These are phyloP conservation scores for Ceratocystis huliohia DNA, from an alignment of 2,329 filamentous ascomycete genomes.

Conservation along the genomic window DNA sequence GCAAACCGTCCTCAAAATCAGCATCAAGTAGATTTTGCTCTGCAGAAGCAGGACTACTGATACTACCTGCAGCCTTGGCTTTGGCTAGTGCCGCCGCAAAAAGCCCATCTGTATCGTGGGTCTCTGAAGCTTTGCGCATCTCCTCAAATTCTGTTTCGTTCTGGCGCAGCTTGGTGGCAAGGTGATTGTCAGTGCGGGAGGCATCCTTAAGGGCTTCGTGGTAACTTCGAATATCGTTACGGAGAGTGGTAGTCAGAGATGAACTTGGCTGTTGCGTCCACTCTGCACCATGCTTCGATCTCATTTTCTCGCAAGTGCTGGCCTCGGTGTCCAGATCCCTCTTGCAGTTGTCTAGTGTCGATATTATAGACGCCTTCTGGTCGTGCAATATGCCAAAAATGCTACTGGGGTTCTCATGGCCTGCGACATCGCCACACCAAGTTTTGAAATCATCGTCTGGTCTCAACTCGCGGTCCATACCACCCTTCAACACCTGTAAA, in stretches of 20 bases:
- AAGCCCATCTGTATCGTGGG: slow-evolving; percentile 72
- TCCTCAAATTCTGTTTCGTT: slow-evolving; percentile 85
- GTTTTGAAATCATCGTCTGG: slow-evolving; percentile 84
- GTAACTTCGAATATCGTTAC: slow-evolving; percentile 78
- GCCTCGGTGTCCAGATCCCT: slow-evolving; percentile 95
- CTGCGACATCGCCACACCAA: slow-evolving; percentile 88
- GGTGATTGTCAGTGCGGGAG: slow-evolving; percentile 67
- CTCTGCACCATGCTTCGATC: slow-evolving; percentile 86
- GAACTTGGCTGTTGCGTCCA: slow-evolving; percentile 97
- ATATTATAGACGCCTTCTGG: slow-evolving; percentile 63
- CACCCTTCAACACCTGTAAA: slow-evolving; percentile 81
- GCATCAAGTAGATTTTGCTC: slow-evolving; percentile 81
- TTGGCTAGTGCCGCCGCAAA: slow-evolving; percentile 81
- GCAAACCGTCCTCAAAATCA: slow-evolving; percentile 69
- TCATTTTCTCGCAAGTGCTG: slow-evolving; percentile 97
- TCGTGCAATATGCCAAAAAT: slow-evolving; percentile 69
- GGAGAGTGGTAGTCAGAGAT: slow-evolving; percentile 72
- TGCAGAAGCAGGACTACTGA: slow-evolving; percentile 45
- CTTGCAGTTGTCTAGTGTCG: slow-evolving; percentile 61
- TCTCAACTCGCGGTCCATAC: slow-evolving; percentile 64
- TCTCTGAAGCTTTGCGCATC: slow-evolving; percentile 80
- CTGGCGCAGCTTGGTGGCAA: slow-evolving; percentile 72
- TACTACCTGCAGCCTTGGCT: slow-evolving; percentile 53
- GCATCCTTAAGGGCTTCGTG: slow-evolving; percentile 83
- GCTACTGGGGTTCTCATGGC: slow-evolving; percentile 63